Conservation (phyloP, 1,139 yeast genomes). For the Taphrina pruni region DNA sequence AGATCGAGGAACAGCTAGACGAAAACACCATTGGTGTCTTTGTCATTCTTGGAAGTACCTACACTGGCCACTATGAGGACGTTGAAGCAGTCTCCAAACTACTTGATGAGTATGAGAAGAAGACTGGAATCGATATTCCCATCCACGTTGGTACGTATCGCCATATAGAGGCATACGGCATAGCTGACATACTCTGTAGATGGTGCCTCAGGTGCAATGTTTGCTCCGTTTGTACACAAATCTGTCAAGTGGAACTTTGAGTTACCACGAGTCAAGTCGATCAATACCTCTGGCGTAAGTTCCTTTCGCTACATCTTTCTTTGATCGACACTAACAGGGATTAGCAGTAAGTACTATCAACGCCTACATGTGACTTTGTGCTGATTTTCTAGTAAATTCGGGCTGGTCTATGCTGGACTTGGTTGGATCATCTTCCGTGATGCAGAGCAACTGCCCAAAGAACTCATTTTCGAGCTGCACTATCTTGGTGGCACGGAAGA, state of each 20-base stretch:
- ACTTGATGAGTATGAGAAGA: slow-evolving; percentile 70
- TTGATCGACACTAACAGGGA: background rate
- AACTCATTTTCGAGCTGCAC: slow-evolving; percentile 75
- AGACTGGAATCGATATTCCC: slow-evolving; percentile 71
- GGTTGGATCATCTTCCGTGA: slow-evolving; percentile 93
- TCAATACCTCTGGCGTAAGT: slow-evolving; percentile 81
- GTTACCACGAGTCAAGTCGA: slow-evolving; percentile 75
- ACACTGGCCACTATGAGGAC: slow-evolving; percentile 89
- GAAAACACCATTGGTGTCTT: slow-evolving; percentile 93
- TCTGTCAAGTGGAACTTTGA: slow-evolving; percentile 61
- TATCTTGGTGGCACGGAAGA: slow-evolving; percentile 90
- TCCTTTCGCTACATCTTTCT: background rate
- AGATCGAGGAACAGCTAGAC: slow-evolving; percentile 69
- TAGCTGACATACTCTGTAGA: slow-evolving; percentile 53
- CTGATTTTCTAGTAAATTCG: slow-evolving; percentile 64
- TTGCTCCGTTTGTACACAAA: slow-evolving; percentile 42
- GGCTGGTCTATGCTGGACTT: slow-evolving; percentile 78
- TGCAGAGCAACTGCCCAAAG: slow-evolving; percentile 66
- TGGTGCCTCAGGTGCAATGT: slow-evolving; percentile 90
- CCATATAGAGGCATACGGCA: background rate
- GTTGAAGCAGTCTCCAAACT: slow-evolving; percentile 65
- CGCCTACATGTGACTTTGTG: background rate
- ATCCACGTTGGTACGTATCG: slow-evolving; percentile 64
- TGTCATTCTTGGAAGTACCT: slow-evolving; percentile 88
- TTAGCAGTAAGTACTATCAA: background rate